Evolutionary conservation across 1,139 yeast genomes (phyloP).

Genomic region (Hyphopichia burtonii): DNA sequence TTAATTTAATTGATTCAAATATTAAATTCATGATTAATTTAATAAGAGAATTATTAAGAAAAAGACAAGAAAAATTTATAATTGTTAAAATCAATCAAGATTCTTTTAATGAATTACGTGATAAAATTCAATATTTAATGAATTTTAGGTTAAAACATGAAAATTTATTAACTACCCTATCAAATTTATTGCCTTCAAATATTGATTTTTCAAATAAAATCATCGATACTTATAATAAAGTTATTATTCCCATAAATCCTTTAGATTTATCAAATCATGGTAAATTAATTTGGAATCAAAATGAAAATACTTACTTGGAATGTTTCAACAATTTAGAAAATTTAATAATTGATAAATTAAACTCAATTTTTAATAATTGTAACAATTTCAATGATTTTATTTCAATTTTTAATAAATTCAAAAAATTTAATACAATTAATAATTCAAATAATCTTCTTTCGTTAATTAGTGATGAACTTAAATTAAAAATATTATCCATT

Average conservation of each 20-base stretch:
- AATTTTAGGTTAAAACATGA: constrained; percentile 56
- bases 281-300: constrained; percentile 29
- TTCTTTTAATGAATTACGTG: constrained; percentile 43
- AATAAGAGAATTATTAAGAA: constrained; percentile 73
- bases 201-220: constrained; percentile 10
- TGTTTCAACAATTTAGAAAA: constrained; percentile 21
- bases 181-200: constrained; percentile 15
- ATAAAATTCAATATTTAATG: constrained; percentile 44
- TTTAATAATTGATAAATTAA: constrained; percentile 22
- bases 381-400: constrained; percentile 28
- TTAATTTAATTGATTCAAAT: constrained; percentile 31
- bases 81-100: constrained; percentile 56
- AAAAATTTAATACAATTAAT: constrained; percentile 10
- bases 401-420: constrained; percentile 24
- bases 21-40: constrained; percentile 42
- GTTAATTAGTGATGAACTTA: constrained; percentile 36
- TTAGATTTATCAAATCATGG: constrained; percentile 37
- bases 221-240: constrained; percentile 31
- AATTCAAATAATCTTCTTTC: constrained; percentile 15
- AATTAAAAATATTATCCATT: constrained; percentile 29
- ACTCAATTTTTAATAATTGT: constrained; percentile 26
- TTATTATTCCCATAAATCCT: constrained; percentile 25
- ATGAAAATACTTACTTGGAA: constrained; percentile 27
- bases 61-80: constrained; percentile 70
- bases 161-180: constrained; percentile 46